A percentile compares a stretch with the other conserved stretches of the same genome.
These are phyloP conservation scores for Achlya hypogyna DNA, from an alignment of 352 stramenopile genomes.

Conservation along the genomic window DNA sequence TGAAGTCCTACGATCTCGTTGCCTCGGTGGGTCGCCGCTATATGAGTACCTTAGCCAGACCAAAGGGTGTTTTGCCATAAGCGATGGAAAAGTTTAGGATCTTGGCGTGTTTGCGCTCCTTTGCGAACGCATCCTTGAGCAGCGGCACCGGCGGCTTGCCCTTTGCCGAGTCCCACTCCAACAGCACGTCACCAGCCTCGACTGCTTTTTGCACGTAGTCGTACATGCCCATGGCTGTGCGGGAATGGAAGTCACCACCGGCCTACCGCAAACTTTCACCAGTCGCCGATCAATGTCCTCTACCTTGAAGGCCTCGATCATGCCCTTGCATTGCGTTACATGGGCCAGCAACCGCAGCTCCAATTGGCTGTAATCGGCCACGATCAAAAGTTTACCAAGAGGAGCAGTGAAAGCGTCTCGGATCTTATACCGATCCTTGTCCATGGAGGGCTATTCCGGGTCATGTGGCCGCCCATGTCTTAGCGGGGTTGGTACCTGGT, in stretches of 20 bases:
- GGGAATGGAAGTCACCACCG: constrained; percentile 89
- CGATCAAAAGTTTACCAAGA: constrained; percentile 94
- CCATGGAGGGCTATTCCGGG: constrained; percentile 38
- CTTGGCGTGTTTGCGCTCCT: constrained; percentile 97
- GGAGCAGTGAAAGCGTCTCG: constrained; percentile 88
- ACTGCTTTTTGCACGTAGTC: constrained; percentile 95
- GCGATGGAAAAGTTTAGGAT: constrained; percentile 99
- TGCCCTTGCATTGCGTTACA: constrained; percentile 96
- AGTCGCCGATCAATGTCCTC: not conserved
- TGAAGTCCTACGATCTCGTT: constrained; percentile 38
- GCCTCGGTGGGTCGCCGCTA: not conserved
- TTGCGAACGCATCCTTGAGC: constrained; percentile 97
- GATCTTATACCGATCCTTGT: constrained; percentile 84
- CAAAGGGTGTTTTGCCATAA: constrained; percentile 98
- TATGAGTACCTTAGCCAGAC: constrained; percentile 85
- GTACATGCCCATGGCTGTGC: constrained; percentile 99
- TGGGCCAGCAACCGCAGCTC: constrained; percentile 97
- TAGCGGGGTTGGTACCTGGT: constrained; percentile 77
- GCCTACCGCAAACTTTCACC: constrained; percentile 19
- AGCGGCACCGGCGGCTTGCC: constrained; percentile 88
- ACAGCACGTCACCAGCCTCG: constrained; percentile 90
- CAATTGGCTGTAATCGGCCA: constrained; percentile 99
- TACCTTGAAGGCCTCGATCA: constrained; percentile 95
- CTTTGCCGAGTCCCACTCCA: constrained; percentile 96
- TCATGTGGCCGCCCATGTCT: not conserved